phyloP scores from a whole-genome alignment of 169 alveolate genomes.

The Sarcocystis neurona region DNA sequence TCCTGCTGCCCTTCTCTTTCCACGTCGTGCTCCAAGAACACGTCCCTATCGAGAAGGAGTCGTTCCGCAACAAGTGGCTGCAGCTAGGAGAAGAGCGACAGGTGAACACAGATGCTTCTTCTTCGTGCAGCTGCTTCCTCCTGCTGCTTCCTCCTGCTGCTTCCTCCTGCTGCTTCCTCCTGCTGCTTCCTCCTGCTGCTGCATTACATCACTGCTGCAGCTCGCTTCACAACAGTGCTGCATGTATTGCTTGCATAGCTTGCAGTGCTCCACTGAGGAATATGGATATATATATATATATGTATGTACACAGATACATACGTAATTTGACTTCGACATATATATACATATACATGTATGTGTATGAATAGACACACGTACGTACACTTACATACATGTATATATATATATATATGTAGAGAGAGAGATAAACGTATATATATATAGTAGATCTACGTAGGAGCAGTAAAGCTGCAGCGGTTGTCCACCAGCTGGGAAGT shows the following conservation, averaged over 20 bases:
- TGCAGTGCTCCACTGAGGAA: too few species aligned
- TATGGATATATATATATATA: neutral
- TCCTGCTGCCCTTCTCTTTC: constrained; percentile 69
- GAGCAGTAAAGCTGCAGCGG: too few species aligned
- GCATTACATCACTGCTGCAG: too few species aligned
- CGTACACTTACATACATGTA: neutral
- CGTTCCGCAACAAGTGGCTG: constrained; percentile 72
- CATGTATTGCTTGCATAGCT: too few species aligned
- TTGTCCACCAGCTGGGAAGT: too few species aligned
- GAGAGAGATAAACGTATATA: neutral
- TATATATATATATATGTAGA: too few species aligned
- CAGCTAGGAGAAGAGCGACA: constrained; percentile 72
- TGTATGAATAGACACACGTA: neutral
- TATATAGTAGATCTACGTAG: too few species aligned
- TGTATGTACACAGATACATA: neutral
- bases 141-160: too few species aligned
- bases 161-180: too few species aligned
- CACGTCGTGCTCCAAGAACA: constrained; percentile 68
- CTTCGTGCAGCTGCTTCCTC: neutral
- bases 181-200: too few species aligned
- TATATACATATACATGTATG: neutral
- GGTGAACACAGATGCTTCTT: constrained; percentile 42
- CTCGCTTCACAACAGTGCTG: too few species aligned
- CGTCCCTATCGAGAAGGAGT: constrained; percentile 65
- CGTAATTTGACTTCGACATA: neutral